A percentile compares a stretch with the other conserved stretches of the same genome.
Evolutionary conservation across 2,329 filamentous ascomycete species (phyloP).

Genomic region (Pezizomycotina sp.): DNA sequence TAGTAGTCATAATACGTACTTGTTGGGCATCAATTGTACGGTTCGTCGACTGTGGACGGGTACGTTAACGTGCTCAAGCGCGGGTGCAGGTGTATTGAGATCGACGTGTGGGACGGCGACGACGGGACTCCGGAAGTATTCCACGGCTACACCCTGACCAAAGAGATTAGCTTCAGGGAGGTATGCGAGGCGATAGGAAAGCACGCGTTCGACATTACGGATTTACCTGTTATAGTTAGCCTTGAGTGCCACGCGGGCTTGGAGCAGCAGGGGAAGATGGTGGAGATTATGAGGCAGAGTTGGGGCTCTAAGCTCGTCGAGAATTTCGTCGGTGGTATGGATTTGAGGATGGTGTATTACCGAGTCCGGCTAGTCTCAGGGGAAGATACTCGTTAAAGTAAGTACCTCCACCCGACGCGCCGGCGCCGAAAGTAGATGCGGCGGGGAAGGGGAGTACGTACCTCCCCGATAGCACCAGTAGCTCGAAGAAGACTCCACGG

Average conservation of each 20-base stretch:
- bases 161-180: slow-evolving; percentile 69
- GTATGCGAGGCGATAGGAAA: slow-evolving; percentile 69
- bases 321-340: slow-evolving; percentile 32
- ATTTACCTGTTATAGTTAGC: slow-evolving; percentile 76
- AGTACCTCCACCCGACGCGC: neutral
- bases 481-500: slow-evolving; percentile 5
- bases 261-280: slow-evolving; percentile 81
- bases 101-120: slow-evolving; percentile 54
- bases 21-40: slow-evolving; percentile 55
- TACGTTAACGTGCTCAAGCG: slow-evolving; percentile 47
- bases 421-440: neutral
- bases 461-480: neutral
- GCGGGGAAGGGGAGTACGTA: neutral
- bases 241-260: slow-evolving; percentile 73
- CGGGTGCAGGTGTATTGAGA: slow-evolving; percentile 54
- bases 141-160: slow-evolving; percentile 74
- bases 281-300: slow-evolving; percentile 78
- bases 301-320: slow-evolving; percentile 62
- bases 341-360: too few species aligned
- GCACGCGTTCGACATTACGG: slow-evolving; percentile 46
- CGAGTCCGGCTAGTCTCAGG: slow-evolving; percentile 53
- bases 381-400: slow-evolving; percentile 73
- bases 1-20: slow-evolving; percentile 58
- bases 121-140: slow-evolving; percentile 61
- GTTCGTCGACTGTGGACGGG: slow-evolving; percentile 43